Conservation (phyloP, 257 asterid species). For the Prunella vulgaris region DNA sequence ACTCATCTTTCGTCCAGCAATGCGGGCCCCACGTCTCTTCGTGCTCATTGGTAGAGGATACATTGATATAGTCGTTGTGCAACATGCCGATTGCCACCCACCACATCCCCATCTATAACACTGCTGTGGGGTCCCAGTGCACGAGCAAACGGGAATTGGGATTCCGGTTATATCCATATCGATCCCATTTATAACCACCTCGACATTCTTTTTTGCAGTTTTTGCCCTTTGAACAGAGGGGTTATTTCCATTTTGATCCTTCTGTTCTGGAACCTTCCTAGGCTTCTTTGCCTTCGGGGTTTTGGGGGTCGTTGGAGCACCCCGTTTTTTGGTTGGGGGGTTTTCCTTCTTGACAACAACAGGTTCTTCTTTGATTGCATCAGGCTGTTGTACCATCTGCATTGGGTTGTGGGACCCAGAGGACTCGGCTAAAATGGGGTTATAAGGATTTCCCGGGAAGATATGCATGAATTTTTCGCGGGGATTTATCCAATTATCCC, state of each 20-base stretch:
- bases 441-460: constrained; percentile 60
- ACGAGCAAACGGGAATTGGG: constrained; percentile 91
- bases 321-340: constrained; percentile 55
- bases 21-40: constrained; percentile 90
- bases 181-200: constrained; percentile 74
- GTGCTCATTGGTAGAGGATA: constrained; percentile 96
- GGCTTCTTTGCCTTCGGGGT: constrained; percentile 67
- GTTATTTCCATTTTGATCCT: constrained; percentile 44
- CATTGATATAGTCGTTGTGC: constrained; percentile 87
- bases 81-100: constrained; percentile 98
- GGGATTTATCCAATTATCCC: constrained; percentile 82
- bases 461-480: constrained; percentile 71
- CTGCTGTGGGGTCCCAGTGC: constrained; percentile 93
- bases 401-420: constrained; percentile 54
- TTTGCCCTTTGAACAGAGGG: constrained; percentile 56
- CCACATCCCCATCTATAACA: constrained; percentile 99
- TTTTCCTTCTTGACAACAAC: constrained; percentile 37
- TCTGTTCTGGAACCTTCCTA: constrained; percentile 45
- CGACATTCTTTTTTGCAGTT: constrained; percentile 67
- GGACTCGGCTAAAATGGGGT: constrained; percentile 52
- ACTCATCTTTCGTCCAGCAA: constrained; percentile 98
- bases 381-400: constrained; percentile 67
- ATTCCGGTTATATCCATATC: constrained; percentile 86
- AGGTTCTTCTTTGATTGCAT: constrained; percentile 48
- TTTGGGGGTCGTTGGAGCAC: constrained; percentile 44